Evolutionary conservation across 1,284 basidiomycete species (phyloP), one percentile per base, ranked within the genome.

Genomic region (Pseudozyma hubeiensis): DNA sequence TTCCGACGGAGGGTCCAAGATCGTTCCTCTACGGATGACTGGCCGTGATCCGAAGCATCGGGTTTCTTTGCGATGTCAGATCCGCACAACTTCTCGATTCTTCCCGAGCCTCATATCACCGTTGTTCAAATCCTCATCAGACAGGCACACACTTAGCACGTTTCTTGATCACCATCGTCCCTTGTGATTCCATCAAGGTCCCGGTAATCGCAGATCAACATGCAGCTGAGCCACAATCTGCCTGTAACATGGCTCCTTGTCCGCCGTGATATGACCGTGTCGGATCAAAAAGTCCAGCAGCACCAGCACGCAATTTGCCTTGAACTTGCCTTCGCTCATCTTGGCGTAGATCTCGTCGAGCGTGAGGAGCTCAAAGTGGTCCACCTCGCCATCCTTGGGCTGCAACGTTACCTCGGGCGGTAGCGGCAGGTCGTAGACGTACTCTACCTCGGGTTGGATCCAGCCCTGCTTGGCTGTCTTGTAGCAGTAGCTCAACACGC

Each of bases 311-410:
- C 92, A 94, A 77, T 96, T 95, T 3, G 91, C 87, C 84, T 97
- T 97, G 87, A 96, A 97, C 30, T 89, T 81, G 0, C 90, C 90
- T 14, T 87, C 85, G 11, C 62, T 52, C 73, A 84, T 77, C 53
- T 53, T 60, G 5, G 63, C 50, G 45, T 79, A 40, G 34, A 84
- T 69, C 47, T 84, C 70, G 5, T 79, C 75, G 5, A 82, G 44
- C 8, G 53, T 55, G 63, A 86, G 68, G 16, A 85, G 72, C 48
- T 91, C 90, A 78, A 97, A 98, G 1, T 88, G 91, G 81, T 97
- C 93, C 5, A 97, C 95, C 84, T 98, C 96, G 34, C 92, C 94
- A 75, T 98, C 96, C 40, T 90, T 87, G 0, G 94, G 94, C 49
- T 87, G 87, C 0, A 93, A 92, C 43, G 88, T 85, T 69, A 92